Conservation (phyloP, 805 yeast genomes). For the Scheffersomyces amazonensis region DNA sequence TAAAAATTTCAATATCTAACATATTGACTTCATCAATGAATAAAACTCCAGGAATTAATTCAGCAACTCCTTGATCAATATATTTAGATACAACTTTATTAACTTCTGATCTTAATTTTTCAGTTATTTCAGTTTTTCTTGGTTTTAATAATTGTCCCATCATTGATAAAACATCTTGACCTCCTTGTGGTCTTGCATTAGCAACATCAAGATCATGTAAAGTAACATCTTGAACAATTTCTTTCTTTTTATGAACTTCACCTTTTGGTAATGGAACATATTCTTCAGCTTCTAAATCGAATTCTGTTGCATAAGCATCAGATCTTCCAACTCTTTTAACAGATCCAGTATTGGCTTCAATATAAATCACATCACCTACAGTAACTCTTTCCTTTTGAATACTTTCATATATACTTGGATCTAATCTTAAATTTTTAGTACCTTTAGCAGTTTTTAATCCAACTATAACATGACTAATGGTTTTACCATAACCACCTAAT, state of each 20-base stretch:
- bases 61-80: constrained; percentile 98
- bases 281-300: constrained; percentile 97
- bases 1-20: constrained; percentile 95
- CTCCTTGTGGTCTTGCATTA: constrained; percentile 94
- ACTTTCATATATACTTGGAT: constrained; percentile 89
- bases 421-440: constrained; percentile 83
- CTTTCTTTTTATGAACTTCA: constrained; percentile 97
- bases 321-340: constrained; percentile 96
- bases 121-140: constrained; percentile 94
- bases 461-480: constrained; percentile 89
- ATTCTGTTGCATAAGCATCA: constrained; percentile 98
- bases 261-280: constrained; percentile 98
- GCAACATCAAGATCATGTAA: constrained; percentile 96
- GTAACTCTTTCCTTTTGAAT: constrained; percentile 92
- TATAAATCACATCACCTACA: constrained; percentile 95
- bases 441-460: constrained; percentile 93
- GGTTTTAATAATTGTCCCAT: constrained; percentile 97
- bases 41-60: constrained; percentile 94
- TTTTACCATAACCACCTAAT: constrained; percentile 95
- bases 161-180: constrained; percentile 93
- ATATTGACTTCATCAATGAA: constrained; percentile 98
- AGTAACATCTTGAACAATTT: constrained; percentile 95
- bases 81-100: constrained; percentile 94
- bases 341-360: constrained; percentile 96
- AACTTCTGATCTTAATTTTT: constrained; percentile 88